These are phyloP conservation scores for Leccinum olivaceoglutinosum DNA, from an alignment of 1,284 basidiomycete genomes.

Conservation along the genomic window DNA sequence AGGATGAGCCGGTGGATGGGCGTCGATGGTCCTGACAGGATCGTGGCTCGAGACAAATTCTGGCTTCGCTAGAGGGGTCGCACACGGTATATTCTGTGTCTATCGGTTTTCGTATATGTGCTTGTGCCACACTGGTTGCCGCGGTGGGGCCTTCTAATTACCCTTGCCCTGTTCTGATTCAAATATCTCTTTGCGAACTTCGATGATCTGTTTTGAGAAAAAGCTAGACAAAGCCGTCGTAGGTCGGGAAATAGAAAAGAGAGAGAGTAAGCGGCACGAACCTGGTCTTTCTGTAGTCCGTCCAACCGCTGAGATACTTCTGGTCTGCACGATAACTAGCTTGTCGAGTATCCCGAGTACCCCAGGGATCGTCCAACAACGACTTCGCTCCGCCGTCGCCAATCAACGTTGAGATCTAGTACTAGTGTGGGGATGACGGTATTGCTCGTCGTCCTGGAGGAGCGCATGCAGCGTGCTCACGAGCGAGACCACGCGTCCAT, in stretches of 20 bases:
- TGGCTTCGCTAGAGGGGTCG: too few relatives aligned
- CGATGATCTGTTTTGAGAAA: conserved; percentile 26
- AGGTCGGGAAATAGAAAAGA: not conserved
- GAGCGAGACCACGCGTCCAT: too few relatives aligned
- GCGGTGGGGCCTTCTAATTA: too few relatives aligned
- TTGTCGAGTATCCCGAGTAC: conserved; percentile 46
- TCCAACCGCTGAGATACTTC: conserved; percentile 40
- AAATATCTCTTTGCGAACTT: conserved; percentile 16
- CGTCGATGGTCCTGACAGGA: too few relatives aligned
- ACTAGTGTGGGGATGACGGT: conserved; percentile 28
- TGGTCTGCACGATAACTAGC: conserved; percentile 39
- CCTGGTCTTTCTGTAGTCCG: conserved; percentile 36
- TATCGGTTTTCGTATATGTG: too few relatives aligned
- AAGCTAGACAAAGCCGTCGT: too few relatives aligned
- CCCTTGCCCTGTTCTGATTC: conserved; percentile 3
- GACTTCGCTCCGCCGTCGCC: conserved; percentile 15
- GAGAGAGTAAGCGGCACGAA: conserved; percentile 14
- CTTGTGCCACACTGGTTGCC: too few relatives aligned
- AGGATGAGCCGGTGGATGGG: too few relatives aligned
- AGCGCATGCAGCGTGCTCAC: too few relatives aligned
- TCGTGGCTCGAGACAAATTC: too few relatives aligned
- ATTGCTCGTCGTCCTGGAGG: conserved; percentile 26
- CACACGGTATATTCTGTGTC: too few relatives aligned
- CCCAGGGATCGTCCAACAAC: conserved; percentile 38
- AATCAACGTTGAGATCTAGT: conserved; percentile 21